Conservation (phyloP, 495 filamentous ascomycete species). For the Hapsidospora chrysogenum region DNA sequence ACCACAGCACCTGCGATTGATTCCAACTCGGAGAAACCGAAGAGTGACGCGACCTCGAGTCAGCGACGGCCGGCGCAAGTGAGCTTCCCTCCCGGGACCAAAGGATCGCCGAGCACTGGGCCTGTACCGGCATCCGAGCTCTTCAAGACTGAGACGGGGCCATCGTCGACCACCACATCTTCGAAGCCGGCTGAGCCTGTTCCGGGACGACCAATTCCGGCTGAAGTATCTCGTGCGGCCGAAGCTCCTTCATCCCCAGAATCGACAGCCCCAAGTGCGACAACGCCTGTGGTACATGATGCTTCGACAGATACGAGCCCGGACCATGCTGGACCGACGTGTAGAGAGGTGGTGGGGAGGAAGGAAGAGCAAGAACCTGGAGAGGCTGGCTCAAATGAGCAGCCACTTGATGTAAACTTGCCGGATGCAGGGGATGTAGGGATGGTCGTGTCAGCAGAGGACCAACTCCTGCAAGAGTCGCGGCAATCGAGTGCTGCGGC, state of each 20-base stretch:
- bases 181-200: slow-evolving; percentile 2
- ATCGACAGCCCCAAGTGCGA: slow-evolving; percentile 23
- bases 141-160: not conserved
- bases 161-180: not conserved
- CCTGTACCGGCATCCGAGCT: not conserved
- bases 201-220: too few species aligned
- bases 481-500: slow-evolving; percentile 4
- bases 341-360: slow-evolving; percentile 15
- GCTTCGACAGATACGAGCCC: slow-evolving; percentile 34
- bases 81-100: slow-evolving; percentile 1
- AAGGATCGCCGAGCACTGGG: slow-evolving; percentile 2
- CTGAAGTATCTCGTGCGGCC: too few species aligned
- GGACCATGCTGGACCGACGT: slow-evolving; percentile 30
- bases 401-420: too few species aligned
- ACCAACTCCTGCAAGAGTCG: slow-evolving; percentile 23
- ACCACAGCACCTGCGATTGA: too few species aligned
- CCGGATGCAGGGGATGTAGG: too few species aligned
- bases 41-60: slow-evolving; percentile 2
- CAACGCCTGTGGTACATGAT: slow-evolving; percentile 22
- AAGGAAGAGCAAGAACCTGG: slow-evolving; percentile 6
- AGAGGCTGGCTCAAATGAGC: too few species aligned
- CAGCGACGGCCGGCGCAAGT: not conserved
- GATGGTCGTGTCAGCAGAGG: too few species aligned
- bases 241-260: slow-evolving; percentile 26
- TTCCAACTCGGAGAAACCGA: too few species aligned